These are phyloP conservation scores for Chaetomiaceae sp. DNA, from an alignment of 2,329 filamentous ascomycete genomes.

Conservation along the genomic window DNA sequence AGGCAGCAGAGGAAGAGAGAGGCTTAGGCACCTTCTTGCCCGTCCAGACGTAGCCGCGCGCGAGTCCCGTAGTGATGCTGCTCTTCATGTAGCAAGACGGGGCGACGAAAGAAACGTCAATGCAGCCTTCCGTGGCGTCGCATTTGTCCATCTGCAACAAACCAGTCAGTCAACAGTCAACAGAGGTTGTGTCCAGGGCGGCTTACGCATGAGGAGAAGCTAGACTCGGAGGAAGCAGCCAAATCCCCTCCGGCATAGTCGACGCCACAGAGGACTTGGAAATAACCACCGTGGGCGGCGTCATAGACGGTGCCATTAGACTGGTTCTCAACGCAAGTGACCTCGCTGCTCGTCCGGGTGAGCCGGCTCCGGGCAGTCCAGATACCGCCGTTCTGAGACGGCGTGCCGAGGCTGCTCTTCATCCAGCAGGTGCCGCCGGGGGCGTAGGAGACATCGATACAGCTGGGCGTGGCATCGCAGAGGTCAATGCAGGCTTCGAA, in stretches of 20 bases:
- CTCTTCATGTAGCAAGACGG: slow-evolving; percentile 4
- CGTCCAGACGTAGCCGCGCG: neutral
- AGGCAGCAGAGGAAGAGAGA: neutral
- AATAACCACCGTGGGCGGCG: neutral
- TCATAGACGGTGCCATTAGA: neutral
- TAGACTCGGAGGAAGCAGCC: neutral
- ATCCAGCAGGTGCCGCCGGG: neutral
- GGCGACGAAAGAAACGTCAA: neutral
- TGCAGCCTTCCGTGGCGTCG: neutral
- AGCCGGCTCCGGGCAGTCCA: neutral
- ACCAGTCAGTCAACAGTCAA: neutral
- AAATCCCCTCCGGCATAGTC: neutral
- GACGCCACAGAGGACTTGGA: neutral
- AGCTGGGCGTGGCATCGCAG: neutral
- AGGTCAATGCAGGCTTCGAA: slow-evolving; percentile 2
- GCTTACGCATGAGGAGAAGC: neutral
- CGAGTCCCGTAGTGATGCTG: neutral
- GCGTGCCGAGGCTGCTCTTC: neutral
- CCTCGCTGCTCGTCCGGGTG: neutral
- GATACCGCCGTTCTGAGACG: neutral
- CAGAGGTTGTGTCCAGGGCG: no score
- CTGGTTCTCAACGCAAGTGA: neutral
- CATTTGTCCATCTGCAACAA: neutral
- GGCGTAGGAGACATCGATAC: slow-evolving; percentile 1
- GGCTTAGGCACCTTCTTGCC: neutral